phyloP scores from a whole-genome alignment of 2,329 filamentous ascomycete genomes.

The Aspergillus fischeri region DNA sequence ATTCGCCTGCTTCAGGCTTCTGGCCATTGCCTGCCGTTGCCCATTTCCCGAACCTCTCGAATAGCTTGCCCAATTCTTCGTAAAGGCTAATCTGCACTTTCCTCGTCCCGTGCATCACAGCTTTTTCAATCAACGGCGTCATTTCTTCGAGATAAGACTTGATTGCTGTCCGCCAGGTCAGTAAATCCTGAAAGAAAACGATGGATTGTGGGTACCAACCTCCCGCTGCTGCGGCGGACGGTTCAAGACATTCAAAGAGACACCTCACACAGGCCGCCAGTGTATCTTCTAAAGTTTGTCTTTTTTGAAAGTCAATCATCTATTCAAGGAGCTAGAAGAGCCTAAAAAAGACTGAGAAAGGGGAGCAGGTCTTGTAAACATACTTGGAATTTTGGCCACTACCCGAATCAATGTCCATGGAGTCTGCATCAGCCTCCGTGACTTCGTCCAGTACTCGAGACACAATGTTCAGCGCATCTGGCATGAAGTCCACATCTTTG shows the following conservation, averaged over 20 bases:
- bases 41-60: constrained; percentile 26
- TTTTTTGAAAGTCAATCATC: background rate
- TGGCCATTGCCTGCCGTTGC: constrained; percentile 10
- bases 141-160: constrained; percentile 27
- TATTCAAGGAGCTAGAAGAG: background rate
- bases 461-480: constrained; percentile 63
- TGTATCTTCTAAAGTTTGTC: constrained; percentile 31
- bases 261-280: constrained; percentile 38
- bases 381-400: constrained; percentile 37
- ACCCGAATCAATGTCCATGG: constrained; percentile 64
- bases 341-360: background rate
- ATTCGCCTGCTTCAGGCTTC: constrained; percentile 17
- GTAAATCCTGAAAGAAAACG: constrained; percentile 9
- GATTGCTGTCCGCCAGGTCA: constrained; percentile 28
- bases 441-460: constrained; percentile 58
- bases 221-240: constrained; percentile 18
- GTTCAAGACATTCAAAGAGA: constrained; percentile 36
- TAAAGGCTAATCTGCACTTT: constrained; percentile 33
- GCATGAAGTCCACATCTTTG: constrained; percentile 65
- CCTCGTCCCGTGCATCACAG: constrained; percentile 29
- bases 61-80: constrained; percentile 31
- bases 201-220: constrained; percentile 19
- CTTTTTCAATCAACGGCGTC: constrained; percentile 26
- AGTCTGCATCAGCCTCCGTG: constrained; percentile 50
- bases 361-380: constrained; percentile 4